These are phyloP conservation scores for Claviceps maximensis DNA, from an alignment of 2,329 filamentous ascomycete genomes.

Conservation along the genomic window DNA sequence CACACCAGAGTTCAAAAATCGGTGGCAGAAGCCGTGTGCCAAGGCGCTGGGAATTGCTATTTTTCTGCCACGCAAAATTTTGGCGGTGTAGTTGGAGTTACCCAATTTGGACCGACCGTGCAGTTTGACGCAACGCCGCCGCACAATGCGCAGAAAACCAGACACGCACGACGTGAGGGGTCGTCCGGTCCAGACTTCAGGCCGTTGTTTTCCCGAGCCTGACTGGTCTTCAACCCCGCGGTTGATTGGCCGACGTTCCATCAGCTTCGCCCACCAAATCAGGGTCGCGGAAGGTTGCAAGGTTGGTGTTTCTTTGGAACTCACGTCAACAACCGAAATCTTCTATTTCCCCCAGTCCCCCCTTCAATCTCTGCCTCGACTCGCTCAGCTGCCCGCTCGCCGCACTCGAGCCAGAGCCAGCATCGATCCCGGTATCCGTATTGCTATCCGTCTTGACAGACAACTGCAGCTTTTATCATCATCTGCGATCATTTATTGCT, in stretches of 20 bases:
- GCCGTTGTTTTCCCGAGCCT: slow-evolving; percentile 11
- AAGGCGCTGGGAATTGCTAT: not conserved
- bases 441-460: slow-evolving; percentile 2
- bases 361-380: slow-evolving; percentile 8
- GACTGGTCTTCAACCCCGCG: slow-evolving; percentile 11
- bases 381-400: not conserved
- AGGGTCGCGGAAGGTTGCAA: not conserved
- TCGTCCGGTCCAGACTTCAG: not conserved
- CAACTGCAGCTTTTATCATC: not conserved
- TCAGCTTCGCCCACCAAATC: slow-evolving; percentile 1
- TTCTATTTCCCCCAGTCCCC: slow-evolving; percentile 7
- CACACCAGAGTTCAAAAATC: not conserved
- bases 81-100: slow-evolving; percentile 12
- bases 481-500: not conserved
- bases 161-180: not conserved
- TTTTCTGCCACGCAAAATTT: slow-evolving; percentile 15
- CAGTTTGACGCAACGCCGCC: not conserved
- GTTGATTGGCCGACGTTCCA: slow-evolving; percentile 27
- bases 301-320: not conserved
- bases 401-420: not conserved
- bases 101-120: not conserved
- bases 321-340: slow-evolving; percentile 1
- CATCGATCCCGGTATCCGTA: not conserved
- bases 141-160: too few species aligned
- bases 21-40: not conserved